Percentiles rank a stretch among this genome's conserved stretches.
phyloP scores from a whole-genome alignment of 495 filamentous ascomycete genomes.

The Daldinia loculata region DNA sequence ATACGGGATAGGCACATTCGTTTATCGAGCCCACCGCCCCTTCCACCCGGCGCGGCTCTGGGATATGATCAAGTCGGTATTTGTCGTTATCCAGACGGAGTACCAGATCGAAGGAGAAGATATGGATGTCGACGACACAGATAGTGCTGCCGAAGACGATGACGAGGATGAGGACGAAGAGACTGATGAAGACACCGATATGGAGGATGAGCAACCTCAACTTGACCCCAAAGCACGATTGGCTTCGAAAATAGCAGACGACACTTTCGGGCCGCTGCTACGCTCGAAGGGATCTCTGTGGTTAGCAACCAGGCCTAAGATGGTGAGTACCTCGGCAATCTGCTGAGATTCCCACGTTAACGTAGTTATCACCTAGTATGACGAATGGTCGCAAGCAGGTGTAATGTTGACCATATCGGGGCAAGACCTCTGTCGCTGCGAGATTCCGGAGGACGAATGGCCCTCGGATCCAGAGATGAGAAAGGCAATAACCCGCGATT shows the following conservation, averaged over 20 bases:
- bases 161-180: background rate
- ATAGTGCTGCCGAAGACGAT: background rate
- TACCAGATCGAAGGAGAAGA: conserved; percentile 5
- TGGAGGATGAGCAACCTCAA: background rate
- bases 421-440: conserved; percentile 64
- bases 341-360: background rate
- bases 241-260: background rate
- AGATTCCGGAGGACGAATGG: conserved; percentile 56
- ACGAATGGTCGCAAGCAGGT: conserved; percentile 69
- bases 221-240: background rate
- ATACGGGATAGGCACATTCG: conserved; percentile 66
- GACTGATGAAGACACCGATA: background rate
- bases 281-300: background rate
- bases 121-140: background rate
- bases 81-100: conserved; percentile 58
- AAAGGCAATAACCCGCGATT: conserved; percentile 36
- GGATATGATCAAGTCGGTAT: conserved; percentile 61
- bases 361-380: conserved; percentile 43
- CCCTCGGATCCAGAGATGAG: conserved; percentile 29
- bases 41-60: conserved; percentile 63
- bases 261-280: background rate
- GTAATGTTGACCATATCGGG: conserved; percentile 65
- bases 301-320: background rate
- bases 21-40: conserved; percentile 61
- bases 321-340: background rate